These are phyloP conservation scores for Peterozyma toletana DNA, from an alignment of 805 yeast genomes.

Conservation along the genomic window DNA sequence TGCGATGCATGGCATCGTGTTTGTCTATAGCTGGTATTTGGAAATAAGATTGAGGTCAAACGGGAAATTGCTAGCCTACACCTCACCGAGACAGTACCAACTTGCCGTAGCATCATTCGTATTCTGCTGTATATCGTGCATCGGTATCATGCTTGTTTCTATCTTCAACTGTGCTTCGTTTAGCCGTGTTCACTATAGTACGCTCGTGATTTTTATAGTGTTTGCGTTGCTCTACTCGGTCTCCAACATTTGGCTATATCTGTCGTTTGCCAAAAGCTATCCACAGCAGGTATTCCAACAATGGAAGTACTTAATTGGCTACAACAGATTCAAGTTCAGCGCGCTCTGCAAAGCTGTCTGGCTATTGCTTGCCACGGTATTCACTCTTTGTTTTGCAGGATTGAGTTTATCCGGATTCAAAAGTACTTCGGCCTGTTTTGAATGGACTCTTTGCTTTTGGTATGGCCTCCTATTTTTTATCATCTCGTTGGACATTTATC, in stretches of 20 bases:
- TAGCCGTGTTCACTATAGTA: slow-evolving; percentile 51
- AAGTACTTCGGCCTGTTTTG: slow-evolving; percentile 58
- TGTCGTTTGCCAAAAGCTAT: slow-evolving; percentile 20
- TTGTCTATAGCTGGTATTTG: slow-evolving; percentile 50
- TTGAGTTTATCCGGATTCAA: slow-evolving; percentile 25
- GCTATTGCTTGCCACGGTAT: slow-evolving; percentile 58
- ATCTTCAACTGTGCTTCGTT: slow-evolving; percentile 60
- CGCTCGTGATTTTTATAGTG: slow-evolving; percentile 69
- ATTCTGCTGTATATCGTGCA: slow-evolving; percentile 32
- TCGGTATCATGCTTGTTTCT: slow-evolving; percentile 69
- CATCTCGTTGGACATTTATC: slow-evolving; percentile 55
- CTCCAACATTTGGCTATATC: slow-evolving; percentile 36
- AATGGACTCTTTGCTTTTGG: slow-evolving; percentile 86
- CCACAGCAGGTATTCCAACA: background rate
- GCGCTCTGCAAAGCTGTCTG: slow-evolving; percentile 53
- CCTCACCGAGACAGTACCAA: slow-evolving; percentile 27
- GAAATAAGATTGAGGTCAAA: slow-evolving; percentile 57
- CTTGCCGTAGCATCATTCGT: slow-evolving; percentile 14
- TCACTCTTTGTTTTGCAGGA: slow-evolving; percentile 62
- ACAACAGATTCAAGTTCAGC: slow-evolving; percentile 30
- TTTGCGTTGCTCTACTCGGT: slow-evolving; percentile 49
- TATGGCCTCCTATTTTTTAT: slow-evolving; percentile 64
- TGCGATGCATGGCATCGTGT: slow-evolving; percentile 71
- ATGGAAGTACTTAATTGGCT: background rate
- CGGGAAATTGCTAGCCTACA: slow-evolving; percentile 48